Evolutionary conservation across 1,284 basidiomycete genomes (phyloP), one percentile per base, ranked within the genome.

Genomic region (Termitomyces sp.): DNA sequence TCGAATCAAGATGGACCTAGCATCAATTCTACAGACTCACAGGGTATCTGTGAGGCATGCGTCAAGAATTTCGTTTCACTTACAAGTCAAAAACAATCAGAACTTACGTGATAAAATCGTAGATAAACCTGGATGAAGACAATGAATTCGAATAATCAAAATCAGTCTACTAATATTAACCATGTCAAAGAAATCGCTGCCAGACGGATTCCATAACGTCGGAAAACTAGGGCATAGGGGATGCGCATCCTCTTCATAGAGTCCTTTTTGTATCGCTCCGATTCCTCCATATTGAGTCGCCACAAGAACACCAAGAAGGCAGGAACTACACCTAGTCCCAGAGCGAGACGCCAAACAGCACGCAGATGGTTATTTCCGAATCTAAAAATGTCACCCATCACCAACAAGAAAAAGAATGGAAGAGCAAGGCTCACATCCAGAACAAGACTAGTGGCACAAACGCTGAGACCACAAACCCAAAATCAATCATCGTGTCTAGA

Each of bases 291-390:
- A 56, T 77, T 80, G 55, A 92, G 66, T 60, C 95, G 92, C 90
- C 94, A 97, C 52, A 94, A 66, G 65, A 96, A 83, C 40, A 96
- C 88, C 1, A 83, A 75, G 6, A 86, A 62, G 4, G 94, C 93
- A 24, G 94, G 92, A 50, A 97, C 69, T 40, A 88, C 75, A 42
- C 94, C 95, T 10, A 98, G 77, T n/a, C 92, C 93, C 30, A 98
- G 81, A 3, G 92, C 90, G 38, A 94, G 68, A 52, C 95, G 87
- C 94, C 92, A 96, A 4, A 92, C 88, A 4, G 86, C 87, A 24
- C 89, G 82, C 30, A 95, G 81, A 65, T 94, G 92, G 60, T 90
- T 68, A 54, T 84, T 70, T 36, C 92, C 89, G 59, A 89, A 94
- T 59, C 86, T 88, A 28, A 56, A 40, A n/a, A 8, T 15, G 17